Conservation (phyloP, 129 eudicot genomes). For the Ambrosia artemisiifolia region DNA sequence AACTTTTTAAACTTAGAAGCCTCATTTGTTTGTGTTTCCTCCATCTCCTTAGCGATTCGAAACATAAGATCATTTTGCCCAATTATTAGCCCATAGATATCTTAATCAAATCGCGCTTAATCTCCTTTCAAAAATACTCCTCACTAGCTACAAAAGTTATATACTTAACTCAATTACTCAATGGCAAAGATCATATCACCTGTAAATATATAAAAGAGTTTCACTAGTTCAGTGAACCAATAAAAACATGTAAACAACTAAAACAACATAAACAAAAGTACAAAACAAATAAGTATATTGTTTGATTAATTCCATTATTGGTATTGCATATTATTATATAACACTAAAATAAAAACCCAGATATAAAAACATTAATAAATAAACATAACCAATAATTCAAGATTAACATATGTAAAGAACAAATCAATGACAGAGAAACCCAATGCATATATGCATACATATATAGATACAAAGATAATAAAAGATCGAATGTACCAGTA, state of each 20-base stretch:
- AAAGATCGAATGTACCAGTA: constrained; percentile 25
- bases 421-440: constrained; percentile 17
- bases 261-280: constrained; percentile 6
- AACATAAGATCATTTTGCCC: constrained; percentile 48
- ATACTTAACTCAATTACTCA: constrained; percentile 19
- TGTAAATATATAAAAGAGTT: constrained; percentile 13
- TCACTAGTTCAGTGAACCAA: neutral
- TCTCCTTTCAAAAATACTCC: constrained; percentile 19
- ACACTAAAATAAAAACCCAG: no score
- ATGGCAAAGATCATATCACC: constrained; percentile 24
- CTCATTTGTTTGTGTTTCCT: constrained; percentile 45
- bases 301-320: neutral
- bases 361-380: neutral
- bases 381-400: constrained; percentile 2
- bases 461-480: constrained; percentile 12
- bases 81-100: constrained; percentile 42
- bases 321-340: constrained; percentile 30
- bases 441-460: constrained; percentile 16
- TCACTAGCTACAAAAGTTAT: constrained; percentile 1
- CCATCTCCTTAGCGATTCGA: constrained; percentile 50
- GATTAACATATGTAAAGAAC: neutral
- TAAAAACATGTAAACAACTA: constrained; percentile 8
- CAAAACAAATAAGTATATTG: neutral
- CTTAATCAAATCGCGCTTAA: constrained; percentile 8
- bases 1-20: constrained; percentile 34